Conservation (phyloP, 495 filamentous ascomycete genomes). For the Penicilliopsis zonata region DNA sequence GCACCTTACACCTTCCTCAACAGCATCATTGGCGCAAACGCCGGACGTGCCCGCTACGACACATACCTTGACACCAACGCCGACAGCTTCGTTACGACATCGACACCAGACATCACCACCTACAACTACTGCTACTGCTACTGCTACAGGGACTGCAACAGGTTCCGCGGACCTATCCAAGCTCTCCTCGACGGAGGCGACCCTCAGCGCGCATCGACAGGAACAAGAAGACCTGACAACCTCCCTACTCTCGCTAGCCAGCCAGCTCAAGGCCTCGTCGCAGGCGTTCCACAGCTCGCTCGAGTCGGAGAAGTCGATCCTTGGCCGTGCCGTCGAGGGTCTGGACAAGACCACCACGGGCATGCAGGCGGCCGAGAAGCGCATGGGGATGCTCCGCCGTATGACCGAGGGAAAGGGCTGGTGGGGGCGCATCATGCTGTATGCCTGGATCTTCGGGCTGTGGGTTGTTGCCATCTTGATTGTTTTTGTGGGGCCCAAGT, state of each 20-base stretch:
- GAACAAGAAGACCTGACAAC: constrained; percentile 80
- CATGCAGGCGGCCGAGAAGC: constrained; percentile 59
- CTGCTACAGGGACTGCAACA: constrained; percentile 8
- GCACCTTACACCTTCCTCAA: no score
- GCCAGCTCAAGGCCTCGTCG: constrained; percentile 63
- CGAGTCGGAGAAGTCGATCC: constrained; percentile 56
- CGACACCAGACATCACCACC: constrained; percentile 4
- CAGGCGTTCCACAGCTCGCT: constrained; percentile 57
- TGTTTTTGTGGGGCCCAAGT: constrained; percentile 72
- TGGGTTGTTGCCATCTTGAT: constrained; percentile 63
- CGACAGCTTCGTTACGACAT: no score
- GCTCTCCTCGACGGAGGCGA: constrained; percentile 43
- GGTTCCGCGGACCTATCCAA: constrained; percentile 11
- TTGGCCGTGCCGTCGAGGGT: constrained; percentile 56
- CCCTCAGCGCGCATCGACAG: constrained; percentile 57
- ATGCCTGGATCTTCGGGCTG: constrained; percentile 68
- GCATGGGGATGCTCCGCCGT: constrained; percentile 60
- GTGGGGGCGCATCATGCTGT: constrained; percentile 77
- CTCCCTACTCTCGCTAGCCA: constrained; percentile 67
- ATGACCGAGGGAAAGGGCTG: constrained; percentile 81
- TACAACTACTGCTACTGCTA: constrained; percentile 5
- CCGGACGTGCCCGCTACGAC: constrained; percentile 4
- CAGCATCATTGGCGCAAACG: no score
- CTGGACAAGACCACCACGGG: constrained; percentile 62
- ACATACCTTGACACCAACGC: constrained; percentile 4